Evolutionary conservation across 2,329 filamentous ascomycete genomes (phyloP), one percentile per base, ranked within the genome.

Genomic region (Claviceps maximensis): DNA sequence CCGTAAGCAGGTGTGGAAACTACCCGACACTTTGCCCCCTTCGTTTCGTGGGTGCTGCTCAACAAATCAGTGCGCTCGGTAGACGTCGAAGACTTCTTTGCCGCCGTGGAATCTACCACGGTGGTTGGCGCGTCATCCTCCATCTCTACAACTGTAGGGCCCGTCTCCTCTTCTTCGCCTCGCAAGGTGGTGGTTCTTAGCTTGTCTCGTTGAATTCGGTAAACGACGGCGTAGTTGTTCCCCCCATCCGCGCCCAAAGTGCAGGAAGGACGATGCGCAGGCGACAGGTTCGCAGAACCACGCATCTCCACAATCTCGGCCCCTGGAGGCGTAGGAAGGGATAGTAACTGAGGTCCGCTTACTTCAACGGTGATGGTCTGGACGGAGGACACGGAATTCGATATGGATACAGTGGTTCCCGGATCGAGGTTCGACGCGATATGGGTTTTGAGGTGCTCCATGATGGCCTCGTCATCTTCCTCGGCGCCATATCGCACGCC

Each of bases 331-430:
- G 78, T 76, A 1, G 75, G 69, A 2, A 84, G 65, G 1, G 74
- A 69, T 2, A 77, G 70, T 5, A 74, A 69, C 21, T 73, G 68
- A 4, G 74, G 69, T 1, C 79, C 78, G 15, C 74, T 74, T 40
- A 85, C 74, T 51, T 84, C 79, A 2, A 84, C 79, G 0, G 81
- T 83, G 58, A 84, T 80, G 15, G 73, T 83, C 56, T 83, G 82
- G 8, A 76, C 79, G 1, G 77, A 82, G 1, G 74, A 74, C 0
- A 79, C 78, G 2, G 76, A 75, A 6, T 79, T 82, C 1, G 75
- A 77, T 40, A 84, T 78, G 9, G 78, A 78, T 6, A 84, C 75
- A n/a, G 74, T 74, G 0, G 80, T 76, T 46, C 78, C 74, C 0
- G 74, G 64, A 1, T 79, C 74, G 4, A 83, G 63, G 0, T 81